Percentiles rank a stretch among this genome's conserved stretches.
These are phyloP conservation scores for Quercus aquifolioides DNA, from an alignment of 306 rosid genomes.

Conservation along the genomic window DNA sequence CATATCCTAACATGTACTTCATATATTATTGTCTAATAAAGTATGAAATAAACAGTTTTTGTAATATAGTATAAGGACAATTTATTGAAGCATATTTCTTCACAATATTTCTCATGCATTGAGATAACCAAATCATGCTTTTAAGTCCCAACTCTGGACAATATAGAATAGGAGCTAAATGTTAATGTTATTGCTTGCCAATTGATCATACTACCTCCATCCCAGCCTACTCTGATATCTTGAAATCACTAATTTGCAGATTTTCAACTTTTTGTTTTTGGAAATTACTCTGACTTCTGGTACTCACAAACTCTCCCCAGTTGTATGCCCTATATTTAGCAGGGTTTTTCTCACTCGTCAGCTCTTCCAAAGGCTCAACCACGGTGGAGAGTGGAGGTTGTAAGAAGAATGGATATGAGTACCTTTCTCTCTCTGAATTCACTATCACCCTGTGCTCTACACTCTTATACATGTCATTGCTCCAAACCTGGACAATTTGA, in stretches of 20 bases:
- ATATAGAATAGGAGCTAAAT: not conserved
- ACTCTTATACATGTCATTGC: not conserved
- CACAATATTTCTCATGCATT: too few species aligned
- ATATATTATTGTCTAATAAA: too few species aligned
- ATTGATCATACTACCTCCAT: not conserved
- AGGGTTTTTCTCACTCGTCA: not conserved
- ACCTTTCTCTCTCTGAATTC: not conserved
- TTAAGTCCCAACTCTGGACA: not conserved
- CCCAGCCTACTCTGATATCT: not conserved
- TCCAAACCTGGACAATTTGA: slow-evolving; percentile 24
- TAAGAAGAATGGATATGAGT: slow-evolving; percentile 3
- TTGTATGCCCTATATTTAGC: too few species aligned
- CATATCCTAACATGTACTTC: too few species aligned
- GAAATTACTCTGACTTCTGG: too few species aligned
- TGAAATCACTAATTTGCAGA: not conserved
- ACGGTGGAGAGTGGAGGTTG: not conserved
- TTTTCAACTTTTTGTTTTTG: too few species aligned
- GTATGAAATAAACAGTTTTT: too few species aligned
- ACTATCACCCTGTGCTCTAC: slow-evolving; percentile 32
- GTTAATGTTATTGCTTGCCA: not conserved
- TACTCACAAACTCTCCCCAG: too few species aligned
- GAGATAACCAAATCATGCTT: not conserved
- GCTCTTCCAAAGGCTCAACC: slow-evolving; percentile 1
- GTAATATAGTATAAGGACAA: too few species aligned
- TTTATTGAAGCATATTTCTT: not conserved